Evolutionary conservation across 2,329 filamentous ascomycete species (phyloP).

Genomic region (Curvularia sp.): DNA sequence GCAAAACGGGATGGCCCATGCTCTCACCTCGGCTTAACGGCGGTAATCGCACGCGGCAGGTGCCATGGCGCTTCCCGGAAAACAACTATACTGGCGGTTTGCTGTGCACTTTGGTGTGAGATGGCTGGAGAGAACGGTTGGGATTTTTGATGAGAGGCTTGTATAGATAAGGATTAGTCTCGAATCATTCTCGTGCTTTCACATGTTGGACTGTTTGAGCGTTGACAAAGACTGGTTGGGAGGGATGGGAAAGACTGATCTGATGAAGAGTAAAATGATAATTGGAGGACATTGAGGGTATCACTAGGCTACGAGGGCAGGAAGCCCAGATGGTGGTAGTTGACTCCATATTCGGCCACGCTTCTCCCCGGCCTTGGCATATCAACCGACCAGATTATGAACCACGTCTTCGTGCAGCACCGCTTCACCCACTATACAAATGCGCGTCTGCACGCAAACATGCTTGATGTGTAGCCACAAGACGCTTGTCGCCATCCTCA

Average conservation of each 20-base stretch:
- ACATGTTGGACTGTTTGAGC: background rate
- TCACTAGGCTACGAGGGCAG: background rate
- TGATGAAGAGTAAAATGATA: background rate
- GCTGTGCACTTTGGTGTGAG: background rate
- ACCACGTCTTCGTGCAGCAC: background rate
- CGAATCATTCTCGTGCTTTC: background rate
- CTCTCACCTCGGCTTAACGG: constrained; percentile 2
- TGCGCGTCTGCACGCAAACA: background rate
- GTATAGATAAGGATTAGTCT: background rate
- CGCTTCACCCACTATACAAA: background rate
- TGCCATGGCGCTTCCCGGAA: background rate
- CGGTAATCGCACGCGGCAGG: background rate
- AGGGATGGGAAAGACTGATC: background rate
- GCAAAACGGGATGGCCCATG: background rate
- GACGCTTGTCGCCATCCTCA: background rate
- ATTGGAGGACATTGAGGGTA: background rate
- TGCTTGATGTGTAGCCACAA: background rate
- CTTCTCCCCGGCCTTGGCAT: background rate
- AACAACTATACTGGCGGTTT: background rate
- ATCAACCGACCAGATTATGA: background rate
- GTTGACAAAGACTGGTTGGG: background rate
- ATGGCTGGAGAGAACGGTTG: background rate
- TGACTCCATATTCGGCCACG: background rate
- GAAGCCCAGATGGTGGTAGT: background rate
- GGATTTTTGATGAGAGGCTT: background rate